Evolutionary conservation across 768 basidiomycete genomes (phyloP), one percentile per base, ranked within the genome.

Genomic region (Leccinum obscurum): DNA sequence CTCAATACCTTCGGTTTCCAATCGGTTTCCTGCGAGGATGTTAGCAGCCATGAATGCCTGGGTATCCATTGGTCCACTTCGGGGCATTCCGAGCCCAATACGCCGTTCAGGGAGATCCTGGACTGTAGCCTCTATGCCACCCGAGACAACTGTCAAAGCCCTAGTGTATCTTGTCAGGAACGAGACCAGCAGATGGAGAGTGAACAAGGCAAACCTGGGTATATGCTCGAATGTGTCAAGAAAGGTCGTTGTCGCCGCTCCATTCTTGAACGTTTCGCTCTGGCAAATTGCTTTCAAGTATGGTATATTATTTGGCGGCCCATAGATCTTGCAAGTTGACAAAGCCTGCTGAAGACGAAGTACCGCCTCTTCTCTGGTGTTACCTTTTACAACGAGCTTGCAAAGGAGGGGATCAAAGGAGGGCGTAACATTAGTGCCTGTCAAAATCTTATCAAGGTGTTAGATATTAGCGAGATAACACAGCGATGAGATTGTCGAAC

Each of bases 11-110:
- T 89, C 88, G 0, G 71, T 81, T 9, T 68, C 77, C 2, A 68
- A 64, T 0, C 70, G 58, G 66, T 89, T 90, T 4, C 83, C 83
- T 5, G 80, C 85, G 14, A 90, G 73, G 37, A 83, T 62, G 64
- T 89, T 89, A 9, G 82, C 88, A 1, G 77, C 74, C 26, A 78
- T 70, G 69, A 85, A 84, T 0, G 87, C 83, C 10, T 83, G 67
- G 10, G 76, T 59, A 65, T 90, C 89, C 83, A 87, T 85, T 0
- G 87, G 84, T 0, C 88, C 88, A 60, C 83, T 82, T 14, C 74
- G 77, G 0, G 89, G 89, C 3, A 89, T 79, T 2, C 88, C 88
- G 34, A 81, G 72, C 1, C 84, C 82, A 0, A 82, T 76, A 0
- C 65, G 67, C 1, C 87, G 78, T 0, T 84, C 83, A 0, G 84